A percentile compares a stretch with the other conserved stretches of the same genome.
These are phyloP conservation scores for Rubia tinctorum DNA, from an alignment of 305 asterid genomes.

Conservation along the genomic window DNA sequence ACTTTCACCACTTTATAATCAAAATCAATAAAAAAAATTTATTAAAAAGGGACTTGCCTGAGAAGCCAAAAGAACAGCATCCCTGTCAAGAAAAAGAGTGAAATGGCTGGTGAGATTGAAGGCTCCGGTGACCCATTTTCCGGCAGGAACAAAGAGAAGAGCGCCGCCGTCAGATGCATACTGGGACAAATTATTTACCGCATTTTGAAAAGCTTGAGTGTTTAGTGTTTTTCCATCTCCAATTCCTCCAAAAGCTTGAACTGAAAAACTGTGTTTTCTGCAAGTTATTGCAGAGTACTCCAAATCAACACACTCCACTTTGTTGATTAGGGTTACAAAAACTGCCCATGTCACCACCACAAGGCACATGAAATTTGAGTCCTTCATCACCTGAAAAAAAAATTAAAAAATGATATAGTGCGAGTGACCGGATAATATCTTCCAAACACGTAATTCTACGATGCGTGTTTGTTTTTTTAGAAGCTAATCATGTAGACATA, in stretches of 20 bases:
- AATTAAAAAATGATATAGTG: not conserved
- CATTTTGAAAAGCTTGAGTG: slow-evolving; percentile 37
- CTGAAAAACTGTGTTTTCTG: slow-evolving; percentile 36
- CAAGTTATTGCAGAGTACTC: slow-evolving; percentile 36
- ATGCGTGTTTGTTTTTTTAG: no score
- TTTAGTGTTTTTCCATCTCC: slow-evolving; percentile 42
- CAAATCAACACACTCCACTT: slow-evolving; percentile 22
- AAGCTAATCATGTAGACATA: not conserved
- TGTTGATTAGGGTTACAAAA: not conserved
- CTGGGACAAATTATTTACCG: slow-evolving; percentile 29
- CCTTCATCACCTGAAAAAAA: slow-evolving; percentile 20
- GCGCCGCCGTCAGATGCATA: slow-evolving; percentile 36
- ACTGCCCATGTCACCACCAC: slow-evolving; percentile 17
- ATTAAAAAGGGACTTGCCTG: slow-evolving; percentile 19
- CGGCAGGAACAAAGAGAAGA: slow-evolving; percentile 39
- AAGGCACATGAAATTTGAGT: slow-evolving; percentile 10
- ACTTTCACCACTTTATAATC: not conserved
- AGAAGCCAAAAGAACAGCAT: slow-evolving; percentile 43
- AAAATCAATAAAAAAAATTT: not conserved
- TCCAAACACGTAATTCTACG: no score
- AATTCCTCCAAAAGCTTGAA: slow-evolving; percentile 37
- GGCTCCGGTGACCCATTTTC: slow-evolving; percentile 40
- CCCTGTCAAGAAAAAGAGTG: slow-evolving; percentile 41
- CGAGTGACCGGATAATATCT: no score
- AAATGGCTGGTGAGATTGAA: slow-evolving; percentile 45